Evolutionary conservation across 352 stramenopile species (phyloP).

Genomic region (Pythium guiyangense): DNA sequence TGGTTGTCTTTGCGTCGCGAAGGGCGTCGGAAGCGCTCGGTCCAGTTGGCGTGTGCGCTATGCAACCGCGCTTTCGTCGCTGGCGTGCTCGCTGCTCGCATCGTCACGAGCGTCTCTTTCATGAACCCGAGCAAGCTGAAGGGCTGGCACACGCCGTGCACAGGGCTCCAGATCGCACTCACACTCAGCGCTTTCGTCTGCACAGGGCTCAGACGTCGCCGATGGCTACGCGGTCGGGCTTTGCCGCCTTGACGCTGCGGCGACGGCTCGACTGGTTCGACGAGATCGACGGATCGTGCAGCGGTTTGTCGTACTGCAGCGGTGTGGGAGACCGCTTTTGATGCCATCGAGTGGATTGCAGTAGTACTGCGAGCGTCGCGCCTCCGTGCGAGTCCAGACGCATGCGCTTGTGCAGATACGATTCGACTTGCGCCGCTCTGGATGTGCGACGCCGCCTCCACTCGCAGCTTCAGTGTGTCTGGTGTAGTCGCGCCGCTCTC

Average conservation of each 20-base stretch:
- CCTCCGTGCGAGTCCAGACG: neutral
- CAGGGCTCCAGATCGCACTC: conserved; percentile 60
- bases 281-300: conserved; percentile 11
- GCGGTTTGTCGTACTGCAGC: conserved; percentile 4
- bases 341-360: neutral
- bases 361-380: conserved; percentile 1
- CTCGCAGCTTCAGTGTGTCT: neutral
- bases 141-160: conserved; percentile 71
- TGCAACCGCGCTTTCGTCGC: neutral
- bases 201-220: conserved; percentile 13
- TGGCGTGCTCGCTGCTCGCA: neutral
- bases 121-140: conserved; percentile 69
- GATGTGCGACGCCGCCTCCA: too few species aligned
- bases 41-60: neutral
- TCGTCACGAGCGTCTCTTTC: conserved; percentile 19
- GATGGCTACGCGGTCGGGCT: conserved; percentile 14
- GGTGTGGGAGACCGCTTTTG: neutral
- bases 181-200: conserved; percentile 3
- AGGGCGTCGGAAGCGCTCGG: neutral
- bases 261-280: neutral
- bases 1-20: neutral
- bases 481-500: neutral
- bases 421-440: conserved; percentile 3
- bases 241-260: conserved; percentile 15
- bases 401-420: neutral